A percentile compares a stretch with the other conserved stretches of the same genome.
These are phyloP conservation scores for Penicillium sclerotigenum DNA, from an alignment of 2,329 filamentous ascomycete species.

Conservation along the genomic window DNA sequence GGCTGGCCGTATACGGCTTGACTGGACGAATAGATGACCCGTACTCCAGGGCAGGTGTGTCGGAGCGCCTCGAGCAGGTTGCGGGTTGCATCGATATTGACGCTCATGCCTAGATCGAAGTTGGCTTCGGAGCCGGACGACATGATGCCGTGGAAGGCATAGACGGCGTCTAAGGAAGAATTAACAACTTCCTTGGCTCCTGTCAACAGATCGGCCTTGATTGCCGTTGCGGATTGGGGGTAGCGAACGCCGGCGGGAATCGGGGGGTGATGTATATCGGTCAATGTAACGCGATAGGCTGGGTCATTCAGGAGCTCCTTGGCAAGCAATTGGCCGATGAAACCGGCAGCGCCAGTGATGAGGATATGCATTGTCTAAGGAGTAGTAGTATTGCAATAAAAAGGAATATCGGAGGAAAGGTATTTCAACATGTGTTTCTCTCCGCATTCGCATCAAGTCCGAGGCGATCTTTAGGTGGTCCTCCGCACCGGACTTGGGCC, in stretches of 20 bases:
- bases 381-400: not conserved
- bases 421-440: slow-evolving; percentile 13
- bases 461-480: slow-evolving; percentile 19
- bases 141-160: slow-evolving; percentile 67
- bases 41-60: slow-evolving; percentile 50
- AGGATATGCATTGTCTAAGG: slow-evolving; percentile 49
- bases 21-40: slow-evolving; percentile 60
- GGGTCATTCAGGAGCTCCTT: slow-evolving; percentile 53
- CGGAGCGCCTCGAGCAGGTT: slow-evolving; percentile 54
- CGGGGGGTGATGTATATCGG: slow-evolving; percentile 55
- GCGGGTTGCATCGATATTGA: slow-evolving; percentile 61
- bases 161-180: slow-evolving; percentile 52
- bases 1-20: slow-evolving; percentile 63
- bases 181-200: slow-evolving; percentile 40
- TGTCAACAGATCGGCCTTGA: slow-evolving; percentile 54
- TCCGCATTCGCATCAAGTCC: slow-evolving; percentile 40
- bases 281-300: slow-evolving; percentile 51
- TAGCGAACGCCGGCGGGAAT: slow-evolving; percentile 49
- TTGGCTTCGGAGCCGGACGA: slow-evolving; percentile 61
- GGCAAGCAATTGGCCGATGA: slow-evolving; percentile 62
- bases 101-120: slow-evolving; percentile 57
- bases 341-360: slow-evolving; percentile 63
- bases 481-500: slow-evolving; percentile 35
- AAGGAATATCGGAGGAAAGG: not conserved
- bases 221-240: slow-evolving; percentile 50